Base-by-base conservation (phyloP, 1,139 yeast species). In the Tardiomyces blankii region DNA sequence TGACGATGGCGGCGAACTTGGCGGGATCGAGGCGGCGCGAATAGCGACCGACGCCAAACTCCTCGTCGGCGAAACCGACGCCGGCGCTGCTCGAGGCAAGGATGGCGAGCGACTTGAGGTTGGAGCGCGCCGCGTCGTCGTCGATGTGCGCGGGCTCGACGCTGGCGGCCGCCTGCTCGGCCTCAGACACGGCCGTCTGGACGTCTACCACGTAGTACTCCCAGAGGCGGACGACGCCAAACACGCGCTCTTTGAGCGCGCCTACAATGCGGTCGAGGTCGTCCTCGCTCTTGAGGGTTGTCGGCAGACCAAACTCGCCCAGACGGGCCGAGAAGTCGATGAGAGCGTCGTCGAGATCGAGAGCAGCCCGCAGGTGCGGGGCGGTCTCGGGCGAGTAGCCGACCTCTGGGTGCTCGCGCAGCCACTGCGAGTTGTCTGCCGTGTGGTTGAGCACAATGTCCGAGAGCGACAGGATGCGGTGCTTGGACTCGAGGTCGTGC, bases 381-480 rank as follows among this genome's bases (percentile, higher is more conserved):
- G 97, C 94, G 2, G 96, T 89, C 46, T 75, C 75, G 30, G 74
- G 74, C 50, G 86, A 85, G 65, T 91, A 91, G 7, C 97, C 97
- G 2, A 87, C 78, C 35, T 89, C 96, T 0, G 97, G 97, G 55
- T 83, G 88, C 3, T 81, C 82, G 45, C 75, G 67, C 38, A 91
- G 65, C 98, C 98, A 91, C 1, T 60, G 66, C 0, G 97, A 87
- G 63, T 91, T 86, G 60, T 85, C 74, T 2, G 97, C 96, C 0
- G 97, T 91, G 61, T 91, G 98, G 62, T 91, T 91, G 73, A 88
- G 80, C 2, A 91, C 97, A 41, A 91, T 82, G 65, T 91, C 98
- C 1, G 96, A 87, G 65, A 91, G 69, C 1, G 95, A 74, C 45
- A 91, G 69, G 50, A 89, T 72, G 3, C 76, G 74, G 55, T 82